Evolutionary conservation across 345 rosid species (phyloP).

Genomic region (Pistacia integerrima): DNA sequence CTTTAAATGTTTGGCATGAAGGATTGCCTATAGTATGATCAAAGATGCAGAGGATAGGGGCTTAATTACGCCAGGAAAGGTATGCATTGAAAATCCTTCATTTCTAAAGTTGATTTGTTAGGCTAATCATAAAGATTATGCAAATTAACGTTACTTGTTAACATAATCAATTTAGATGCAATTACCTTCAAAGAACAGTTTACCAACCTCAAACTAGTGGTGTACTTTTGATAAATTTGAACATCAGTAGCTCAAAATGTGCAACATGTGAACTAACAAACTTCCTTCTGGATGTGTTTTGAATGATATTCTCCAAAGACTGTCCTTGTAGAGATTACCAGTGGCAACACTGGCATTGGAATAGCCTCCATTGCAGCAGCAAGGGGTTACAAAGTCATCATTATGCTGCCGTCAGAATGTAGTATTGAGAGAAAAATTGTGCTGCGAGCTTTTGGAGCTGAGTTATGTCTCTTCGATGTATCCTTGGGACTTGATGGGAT

Average conservation of each 20-base stretch:
- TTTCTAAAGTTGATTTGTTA: background rate
- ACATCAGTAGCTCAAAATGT: background rate
- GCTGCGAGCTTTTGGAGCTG: constrained; percentile 75
- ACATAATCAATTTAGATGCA: too few relatives aligned
- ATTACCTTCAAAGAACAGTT: background rate
- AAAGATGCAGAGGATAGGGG: constrained; percentile 74
- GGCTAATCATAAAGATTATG: background rate
- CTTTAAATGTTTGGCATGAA: background rate
- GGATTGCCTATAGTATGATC: constrained; percentile 62
- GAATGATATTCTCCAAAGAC: too few relatives aligned
- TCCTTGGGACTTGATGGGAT: constrained; percentile 44
- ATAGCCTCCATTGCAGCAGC: constrained; percentile 66
- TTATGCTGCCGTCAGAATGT: constrained; percentile 55
- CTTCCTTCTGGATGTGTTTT: background rate
- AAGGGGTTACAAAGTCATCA: constrained; percentile 63
- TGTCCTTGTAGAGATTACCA: constrained; percentile 50
- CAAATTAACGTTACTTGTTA: background rate
- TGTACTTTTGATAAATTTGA: background rate
- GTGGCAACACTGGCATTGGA: constrained; percentile 87
- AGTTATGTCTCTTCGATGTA: constrained; percentile 52
- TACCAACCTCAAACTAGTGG: background rate
- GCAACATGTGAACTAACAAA: background rate
- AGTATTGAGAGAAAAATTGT: constrained; percentile 68
- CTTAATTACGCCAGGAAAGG: constrained; percentile 61
- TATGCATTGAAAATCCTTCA: constrained; percentile 7